Base-by-base conservation (phyloP, 495 filamentous ascomycete genomes). In the Aspergillus nanangensis region DNA sequence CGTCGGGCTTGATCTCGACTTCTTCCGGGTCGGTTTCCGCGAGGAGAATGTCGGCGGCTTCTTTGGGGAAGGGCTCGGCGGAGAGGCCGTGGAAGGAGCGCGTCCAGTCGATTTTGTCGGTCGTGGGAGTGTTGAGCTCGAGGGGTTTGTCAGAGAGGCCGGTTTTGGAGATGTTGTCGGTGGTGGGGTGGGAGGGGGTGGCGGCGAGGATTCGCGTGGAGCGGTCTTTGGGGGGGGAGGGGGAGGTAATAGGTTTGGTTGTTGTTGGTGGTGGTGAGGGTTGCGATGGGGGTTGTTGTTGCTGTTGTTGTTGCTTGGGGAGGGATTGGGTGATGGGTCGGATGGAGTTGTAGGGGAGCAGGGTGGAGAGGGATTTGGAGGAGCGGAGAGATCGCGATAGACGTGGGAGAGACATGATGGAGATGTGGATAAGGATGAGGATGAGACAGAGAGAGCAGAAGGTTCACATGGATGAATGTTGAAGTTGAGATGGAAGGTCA, bases 1-100 rank as follows among this genome's bases (percentile, higher is more conserved):
- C 93, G 67, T 98, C 93, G 20, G 88, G 86, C 72, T 98, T 98
- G 57, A 97, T 82, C 75, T 98, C 93, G 36, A 98, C 80, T 65
- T 97, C 92, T 14, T 86, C 77, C 5, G 76, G 66, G 27, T 80
- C 66, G 8, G 90, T 70, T 18, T 80, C 80, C 22, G 79, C 76
- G 45, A 89, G 76, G 38, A 98, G 68, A 4, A 90, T 70, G 22
- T 84, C 77, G 3, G 83, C 76, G 11, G 81, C 75, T 74, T 96
- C 90, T 41, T 84, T 75, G 21, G 80, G 66, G 67, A 98, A 97
- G 0, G 90, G 78, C 29, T 76, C 71, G 0, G 79, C 75, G 13
- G 84, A 87, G 20, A 97, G 79, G 1, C 93, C 93, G 65, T 95
- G 86, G 76, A 85, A 98, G 0, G 91, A 96, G 15, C 82, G 85